Evolutionary conservation across 106 monocot genomes (phyloP).

Genomic region (Platanthera zijinensis): DNA sequence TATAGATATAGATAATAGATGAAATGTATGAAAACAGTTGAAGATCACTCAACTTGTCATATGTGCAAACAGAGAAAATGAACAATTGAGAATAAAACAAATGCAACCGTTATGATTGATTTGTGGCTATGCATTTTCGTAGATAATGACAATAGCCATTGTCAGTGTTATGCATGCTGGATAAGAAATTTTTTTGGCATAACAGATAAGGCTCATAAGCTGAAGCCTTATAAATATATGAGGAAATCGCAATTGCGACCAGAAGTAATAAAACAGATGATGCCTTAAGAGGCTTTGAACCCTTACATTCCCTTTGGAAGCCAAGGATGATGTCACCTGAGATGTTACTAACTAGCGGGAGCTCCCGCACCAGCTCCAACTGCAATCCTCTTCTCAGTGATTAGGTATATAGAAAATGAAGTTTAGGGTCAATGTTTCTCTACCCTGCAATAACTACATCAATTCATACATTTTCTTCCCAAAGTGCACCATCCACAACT

Average conservation of each 20-base stretch:
- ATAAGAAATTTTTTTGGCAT: background rate
- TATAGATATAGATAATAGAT: too few relatives aligned
- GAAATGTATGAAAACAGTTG: background rate
- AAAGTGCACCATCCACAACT: background rate
- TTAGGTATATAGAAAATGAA: too few relatives aligned
- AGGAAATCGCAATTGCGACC: background rate
- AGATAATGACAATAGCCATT: background rate
- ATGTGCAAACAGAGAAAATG: background rate
- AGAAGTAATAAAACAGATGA: background rate
- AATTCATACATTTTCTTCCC: background rate
- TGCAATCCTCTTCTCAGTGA: too few relatives aligned
- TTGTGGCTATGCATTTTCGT: background rate
- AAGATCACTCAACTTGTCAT: background rate
- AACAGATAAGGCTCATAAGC: background rate
- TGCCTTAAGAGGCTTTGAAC: background rate
- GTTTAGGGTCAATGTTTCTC: background rate
- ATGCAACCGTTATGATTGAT: background rate
- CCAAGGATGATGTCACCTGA: background rate
- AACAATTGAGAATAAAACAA: background rate
- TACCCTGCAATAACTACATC: background rate
- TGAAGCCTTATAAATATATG: background rate
- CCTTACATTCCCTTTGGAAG: background rate
- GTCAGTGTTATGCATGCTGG: background rate
- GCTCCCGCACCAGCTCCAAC: too few relatives aligned
- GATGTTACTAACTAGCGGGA: background rate